Evolutionary conservation across 1,284 basidiomycete genomes (phyloP), one percentile per base, ranked within the genome.

Genomic region (Malassezia pachydermatis): DNA sequence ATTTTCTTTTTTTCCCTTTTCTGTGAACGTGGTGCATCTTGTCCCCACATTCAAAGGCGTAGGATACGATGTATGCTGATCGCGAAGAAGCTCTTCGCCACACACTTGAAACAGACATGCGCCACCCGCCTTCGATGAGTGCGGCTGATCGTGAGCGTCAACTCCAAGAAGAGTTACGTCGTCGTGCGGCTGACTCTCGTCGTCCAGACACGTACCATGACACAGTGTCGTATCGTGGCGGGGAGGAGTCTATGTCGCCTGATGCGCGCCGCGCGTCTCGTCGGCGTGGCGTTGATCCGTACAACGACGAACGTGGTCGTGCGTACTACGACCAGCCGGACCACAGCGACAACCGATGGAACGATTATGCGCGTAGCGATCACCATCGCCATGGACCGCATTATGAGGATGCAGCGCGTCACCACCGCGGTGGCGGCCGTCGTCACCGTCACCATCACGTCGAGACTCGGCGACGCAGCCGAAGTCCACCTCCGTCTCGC

Each of bases 51-150:
- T n/a, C n/a, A n/a, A n/a, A n/a, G n/a, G n/a, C n/a, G n/a, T n/a
- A n/a, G n/a, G n/a, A n/a, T n/a, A 39, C 17, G 5, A 67, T 67
- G 65, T 67, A 67, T 37, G 65, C 65, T 13, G 65, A 67, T 40
- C 40, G 62, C 39, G 65, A 67, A 45, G 65, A 67, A 45, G 61
- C 61, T 6, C 22, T 52, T 17, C 45, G 45, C 22, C 34, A 33
- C 27, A 13, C 40, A 14, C 16, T 28, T 17, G 38, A 28, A 9
- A 36, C 45, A 30, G 33, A 38, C 8, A 30, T 30, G 9, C 20
- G 4, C 4, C 13, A 5, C 1, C 11, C 39, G 9, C 22, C 39
- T 2, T 4, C 41, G n/a, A 34, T 43, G 41, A 22, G 19, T 8
- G 32, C 52, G 2, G 55, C 50, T 0, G 60, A 62, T 7, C 47